These are phyloP conservation scores for Trametopsis cervina DNA, from an alignment of 768 basidiomycete genomes.

Conservation along the genomic window DNA sequence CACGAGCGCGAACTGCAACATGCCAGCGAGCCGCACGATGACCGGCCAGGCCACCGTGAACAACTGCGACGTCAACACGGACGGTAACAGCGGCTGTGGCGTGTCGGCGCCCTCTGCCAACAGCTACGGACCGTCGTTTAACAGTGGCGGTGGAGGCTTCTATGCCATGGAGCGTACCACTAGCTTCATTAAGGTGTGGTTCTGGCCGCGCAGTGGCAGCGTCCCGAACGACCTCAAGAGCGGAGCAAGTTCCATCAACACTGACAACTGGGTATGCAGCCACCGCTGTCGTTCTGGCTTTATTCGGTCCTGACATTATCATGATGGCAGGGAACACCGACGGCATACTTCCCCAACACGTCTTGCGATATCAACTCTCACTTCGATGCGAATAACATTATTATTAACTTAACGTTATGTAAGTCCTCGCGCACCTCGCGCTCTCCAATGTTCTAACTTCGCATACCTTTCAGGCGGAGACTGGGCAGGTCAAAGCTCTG, in stretches of 20 bases:
- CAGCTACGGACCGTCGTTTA: constrained; percentile 55
- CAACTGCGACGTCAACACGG: constrained; percentile 44
- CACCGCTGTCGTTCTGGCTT: background rate
- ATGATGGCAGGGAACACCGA: constrained; percentile 42
- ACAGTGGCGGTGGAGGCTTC: constrained; percentile 56
- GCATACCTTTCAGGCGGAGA: constrained; percentile 39
- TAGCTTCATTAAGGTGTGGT: constrained; percentile 60
- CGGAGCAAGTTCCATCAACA: constrained; percentile 37
- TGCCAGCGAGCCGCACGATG: constrained; percentile 18
- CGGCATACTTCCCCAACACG: constrained; percentile 54
- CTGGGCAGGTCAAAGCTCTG: constrained; percentile 42
- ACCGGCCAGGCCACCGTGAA: constrained; percentile 26
- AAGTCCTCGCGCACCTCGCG: constrained; percentile 18
- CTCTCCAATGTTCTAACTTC: background rate
- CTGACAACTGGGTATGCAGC: constrained; percentile 43
- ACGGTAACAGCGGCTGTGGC: constrained; percentile 50
- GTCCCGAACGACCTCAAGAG: constrained; percentile 41
- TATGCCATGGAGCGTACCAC: constrained; percentile 56
- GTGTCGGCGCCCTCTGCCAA: constrained; percentile 32
- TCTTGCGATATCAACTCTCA: constrained; percentile 49
- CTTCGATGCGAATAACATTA: constrained; percentile 53
- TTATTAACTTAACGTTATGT: constrained; percentile 71
- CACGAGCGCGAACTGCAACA: constrained; percentile 18
- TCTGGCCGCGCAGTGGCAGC: constrained; percentile 47
- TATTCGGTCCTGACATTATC: constrained; percentile 2